phyloP scores from a whole-genome alignment of 2,329 filamentous ascomycete species.

The Ophiognomonia clavigignenti-juglandacearum region DNA sequence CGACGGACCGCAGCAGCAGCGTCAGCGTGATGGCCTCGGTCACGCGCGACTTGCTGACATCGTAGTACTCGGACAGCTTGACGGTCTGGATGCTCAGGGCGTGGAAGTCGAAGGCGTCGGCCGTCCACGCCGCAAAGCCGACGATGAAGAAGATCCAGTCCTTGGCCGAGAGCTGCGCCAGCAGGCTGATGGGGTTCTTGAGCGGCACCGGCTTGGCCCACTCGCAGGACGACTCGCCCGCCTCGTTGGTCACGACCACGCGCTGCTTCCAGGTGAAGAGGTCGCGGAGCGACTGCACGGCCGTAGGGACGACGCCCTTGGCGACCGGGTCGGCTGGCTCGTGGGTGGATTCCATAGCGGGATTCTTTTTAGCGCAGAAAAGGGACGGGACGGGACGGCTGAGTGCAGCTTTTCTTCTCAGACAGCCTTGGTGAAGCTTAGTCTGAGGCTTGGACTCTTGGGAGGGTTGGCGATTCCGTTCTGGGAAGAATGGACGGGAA shows the following conservation, averaged over 20 bases:
- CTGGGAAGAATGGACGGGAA: too few relatives aligned
- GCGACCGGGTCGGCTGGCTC: slow-evolving; percentile 62
- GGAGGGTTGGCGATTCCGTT: too few relatives aligned
- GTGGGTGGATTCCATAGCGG: slow-evolving; percentile 24
- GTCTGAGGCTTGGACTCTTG: too few relatives aligned
- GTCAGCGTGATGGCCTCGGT: slow-evolving; percentile 73
- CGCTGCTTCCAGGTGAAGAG: slow-evolving; percentile 63
- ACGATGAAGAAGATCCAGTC: slow-evolving; percentile 76
- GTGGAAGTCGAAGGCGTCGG: slow-evolving; percentile 81
- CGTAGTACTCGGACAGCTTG: slow-evolving; percentile 56
- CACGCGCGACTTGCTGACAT: slow-evolving; percentile 57
- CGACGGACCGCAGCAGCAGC: slow-evolving; percentile 67
- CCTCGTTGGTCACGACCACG: slow-evolving; percentile 59
- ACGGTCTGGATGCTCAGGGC: slow-evolving; percentile 73
- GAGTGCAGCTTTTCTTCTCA: not conserved
- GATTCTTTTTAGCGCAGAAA: too few relatives aligned
- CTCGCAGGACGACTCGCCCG: slow-evolving; percentile 61
- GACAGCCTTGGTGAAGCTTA: not conserved
- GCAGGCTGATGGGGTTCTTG: slow-evolving; percentile 65
- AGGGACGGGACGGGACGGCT: too few relatives aligned
- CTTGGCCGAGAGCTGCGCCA: slow-evolving; percentile 56
- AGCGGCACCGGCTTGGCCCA: slow-evolving; percentile 65
- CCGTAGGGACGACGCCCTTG: slow-evolving; percentile 46
- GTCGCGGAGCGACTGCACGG: slow-evolving; percentile 23
- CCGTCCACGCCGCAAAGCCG: slow-evolving; percentile 71